phyloP scores from a whole-genome alignment of 2,329 filamentous ascomycete genomes.

The Aspergillus fructus region DNA sequence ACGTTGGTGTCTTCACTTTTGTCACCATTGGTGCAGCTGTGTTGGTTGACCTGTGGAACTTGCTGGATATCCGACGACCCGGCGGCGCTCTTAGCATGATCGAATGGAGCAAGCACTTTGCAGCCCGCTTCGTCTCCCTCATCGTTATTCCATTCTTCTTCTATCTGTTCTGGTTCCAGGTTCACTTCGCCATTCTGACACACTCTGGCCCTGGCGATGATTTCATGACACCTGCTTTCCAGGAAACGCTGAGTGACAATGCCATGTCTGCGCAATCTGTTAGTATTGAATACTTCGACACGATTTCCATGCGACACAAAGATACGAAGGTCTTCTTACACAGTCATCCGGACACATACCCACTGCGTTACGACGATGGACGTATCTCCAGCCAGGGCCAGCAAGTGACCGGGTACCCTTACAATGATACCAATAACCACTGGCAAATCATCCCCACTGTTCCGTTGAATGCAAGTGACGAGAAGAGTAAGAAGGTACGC shows the following conservation, averaged over 20 bases:
- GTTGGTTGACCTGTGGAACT: constrained; percentile 89
- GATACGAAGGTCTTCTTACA: constrained; percentile 96
- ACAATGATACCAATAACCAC: constrained; percentile 98
- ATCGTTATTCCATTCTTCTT: constrained; percentile 93
- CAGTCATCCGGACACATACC: constrained; percentile 86
- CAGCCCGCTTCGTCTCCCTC: constrained; percentile 78
- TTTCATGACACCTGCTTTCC: constrained; percentile 98
- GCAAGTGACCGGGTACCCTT: constrained; percentile 96
- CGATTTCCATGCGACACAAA: constrained; percentile 87
- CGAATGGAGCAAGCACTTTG: constrained; percentile 86
- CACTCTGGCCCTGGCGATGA: constrained; percentile 93
- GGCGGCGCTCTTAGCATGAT: constrained; percentile 76
- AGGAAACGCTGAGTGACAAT: constrained; percentile 95
- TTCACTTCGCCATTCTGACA: constrained; percentile 88
- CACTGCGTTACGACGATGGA: constrained; percentile 93
- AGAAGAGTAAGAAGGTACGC: constrained; percentile 65
- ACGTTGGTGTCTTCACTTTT: constrained; percentile 95
- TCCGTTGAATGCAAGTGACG: constrained; percentile 52
- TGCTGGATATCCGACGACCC: constrained; percentile 83
- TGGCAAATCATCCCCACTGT: constrained; percentile 84
- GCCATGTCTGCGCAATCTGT: constrained; percentile 84
- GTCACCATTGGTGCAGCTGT: constrained; percentile 95
- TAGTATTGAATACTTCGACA: constrained; percentile 85
- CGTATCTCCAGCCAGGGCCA: constrained; percentile 96
- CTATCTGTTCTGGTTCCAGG: constrained; percentile 99